Base-by-base conservation (phyloP, 805 yeast species). In the Candida ficus region DNA sequence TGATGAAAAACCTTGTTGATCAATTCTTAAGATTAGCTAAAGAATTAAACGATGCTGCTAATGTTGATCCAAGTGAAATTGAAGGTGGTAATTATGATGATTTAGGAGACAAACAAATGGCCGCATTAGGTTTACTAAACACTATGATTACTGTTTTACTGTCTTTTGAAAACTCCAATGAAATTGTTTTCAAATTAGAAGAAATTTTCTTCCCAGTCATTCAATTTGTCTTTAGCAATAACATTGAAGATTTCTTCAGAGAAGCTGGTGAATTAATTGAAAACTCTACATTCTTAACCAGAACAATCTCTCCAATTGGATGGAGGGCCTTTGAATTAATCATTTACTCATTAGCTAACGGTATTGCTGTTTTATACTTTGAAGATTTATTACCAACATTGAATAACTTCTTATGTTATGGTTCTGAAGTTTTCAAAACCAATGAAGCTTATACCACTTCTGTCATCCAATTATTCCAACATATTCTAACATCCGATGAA, bases 101-200 rank as follows among this genome's bases (percentile, higher is more conserved):
- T 39, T 61, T 62, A 29, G 72, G 76, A 12, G 95, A 85, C 44
- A 89, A 88, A 60, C 78, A 81, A 33, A 76, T 80, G 73, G 88
- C 95, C 17, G 95, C 90, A 0, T 64, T 80, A 17, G 95, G 96
- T 12, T 73, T 89, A 26, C 61, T 91, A 47, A 82, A 81, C 50
- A 90, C 96, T 3, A 74, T 90, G 64, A 76, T 83, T 25, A 87
- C 96, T 0, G 81, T 91, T 39, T 63, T 91, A 30, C 63, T 86
- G 37, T 80, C 95, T 5, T 78, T 90, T 64, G 95, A 93, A 60
- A 83, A 82, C 56, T 81, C 96, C 2, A 68, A 68, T 8, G 84
- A 78, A 31, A 71, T 83, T 37, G 80, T 87, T 13, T 63, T 61
- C 19, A 71, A 70, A 56, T 67, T 90, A 37, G 88, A 86, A 54